Evolutionary conservation across 1,139 yeast species (phyloP), one percentile per base, ranked within the genome.

Genomic region (Blastobotrys buckinghamii): DNA sequence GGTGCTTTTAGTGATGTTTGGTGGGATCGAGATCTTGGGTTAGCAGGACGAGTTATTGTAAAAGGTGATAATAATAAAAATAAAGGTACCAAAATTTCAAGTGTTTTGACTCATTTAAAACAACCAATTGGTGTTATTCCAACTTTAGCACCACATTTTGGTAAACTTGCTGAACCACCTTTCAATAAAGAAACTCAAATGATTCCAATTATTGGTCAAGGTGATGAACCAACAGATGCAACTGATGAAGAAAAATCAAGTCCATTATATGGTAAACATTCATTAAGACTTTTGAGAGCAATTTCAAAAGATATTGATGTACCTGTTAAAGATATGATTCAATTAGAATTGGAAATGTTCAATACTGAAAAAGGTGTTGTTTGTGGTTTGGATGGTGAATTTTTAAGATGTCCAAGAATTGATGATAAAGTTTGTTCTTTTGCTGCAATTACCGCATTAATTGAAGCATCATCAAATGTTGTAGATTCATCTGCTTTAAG

Each of bases 81-180:
- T n/a, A 72, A 70, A 15, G 55, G 54, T 32, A 82, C 78, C 17
- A 69, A 75, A 42, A 75, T 74, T 55, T 75, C 77, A 39, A 78
- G 95, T 7, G 84, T 77, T 63, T 73, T 92, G 55, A 79, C 90
- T 47, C 86, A 88, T 62, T 74, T 90, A 53, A 84, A 87, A 51
- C 82, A 79, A 62, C 97, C 98, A 2, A 71, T 92, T 50, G 79
- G 94, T 59, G 81, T 95, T 62, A 89, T 92, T 51, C 97, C 97
- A 43, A 87, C 97, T 2, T 75, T 92, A 65, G 97, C 98, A n/a
- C 94, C 94, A 53, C 97, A 92, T 68, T 78, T 92, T 63, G 88
- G 90, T 55, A 75, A 90, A 54, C 85, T 81, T 33, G 85, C 84
- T 36, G 77, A 79, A 59, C 77, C 76, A 42, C 96, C 90, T 57